Base-by-base conservation (phyloP, 441 rosid species). In the Populus hybrid region DNA sequence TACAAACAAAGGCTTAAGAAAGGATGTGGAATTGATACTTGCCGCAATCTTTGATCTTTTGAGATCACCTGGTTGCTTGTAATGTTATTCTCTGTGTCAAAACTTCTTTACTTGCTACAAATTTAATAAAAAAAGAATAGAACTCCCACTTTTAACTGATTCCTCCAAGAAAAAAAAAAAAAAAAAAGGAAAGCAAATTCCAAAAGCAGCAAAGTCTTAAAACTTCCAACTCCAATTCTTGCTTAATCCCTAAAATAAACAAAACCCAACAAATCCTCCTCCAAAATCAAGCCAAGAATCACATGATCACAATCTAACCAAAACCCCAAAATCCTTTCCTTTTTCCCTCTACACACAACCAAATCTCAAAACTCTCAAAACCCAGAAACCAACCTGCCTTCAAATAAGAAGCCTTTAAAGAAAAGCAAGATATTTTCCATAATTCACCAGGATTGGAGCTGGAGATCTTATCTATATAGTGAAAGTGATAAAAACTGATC, bases 1-100 rank as follows among this genome's bases (percentile, higher is more conserved):
- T 19, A 46, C 21, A 67, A 10, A 10, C 71, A 71, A 19, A 66
- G 14, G 30, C 12, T 18, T 50, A 46, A 65, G 57, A 32, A 46
- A 66, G 40, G 14, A 2, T 28, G 7, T 35, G 21, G 79, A 76
- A 38, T 38, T 61, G 75, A 78, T 78, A 53, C 76, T 72, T 66
- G 80, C 68, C 3, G 67, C 76, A 10, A 68, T 19, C 69, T 59
- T 67, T 68, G 59, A 68, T 73, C 74, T 59, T 73, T 73, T 53
- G 18, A 23, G 77, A 68, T 68, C 69, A 57, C 63, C 69, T 78
- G 5, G 69, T 73, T 78, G 36, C 72, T 26, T 2, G 46, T 59
- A 67, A 42, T 67, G n/a, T 72, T 72, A 65, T 73, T 36, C 71
- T 65, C 19, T 30, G 34, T n/a, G 9, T 10, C 21, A 23, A 5